Conservation (phyloP, 2,329 filamentous ascomycete species). For the Fusarium vanettenii region DNA sequence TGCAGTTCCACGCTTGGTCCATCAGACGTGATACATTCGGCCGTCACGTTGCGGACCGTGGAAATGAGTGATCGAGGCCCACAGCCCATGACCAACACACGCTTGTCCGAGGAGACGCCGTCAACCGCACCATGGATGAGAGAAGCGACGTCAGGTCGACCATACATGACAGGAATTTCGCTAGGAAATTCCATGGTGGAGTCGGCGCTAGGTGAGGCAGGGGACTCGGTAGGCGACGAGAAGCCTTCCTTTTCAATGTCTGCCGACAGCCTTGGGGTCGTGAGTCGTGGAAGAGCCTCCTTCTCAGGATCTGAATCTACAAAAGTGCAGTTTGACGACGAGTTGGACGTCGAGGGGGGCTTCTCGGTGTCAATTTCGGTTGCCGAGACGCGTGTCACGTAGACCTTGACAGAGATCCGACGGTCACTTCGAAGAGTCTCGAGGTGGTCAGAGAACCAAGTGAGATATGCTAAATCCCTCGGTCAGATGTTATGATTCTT, state of each 20-base stretch:
- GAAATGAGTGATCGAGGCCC: conserved; percentile 58
- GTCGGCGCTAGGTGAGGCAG: neutral
- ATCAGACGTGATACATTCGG: conserved; percentile 51
- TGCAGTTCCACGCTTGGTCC: conserved; percentile 61
- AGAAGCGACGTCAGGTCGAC: conserved; percentile 51
- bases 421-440: conserved; percentile 44
- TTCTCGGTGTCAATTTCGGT: conserved; percentile 9
- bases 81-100: conserved; percentile 59
- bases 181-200: neutral
- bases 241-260: conserved; percentile 34
- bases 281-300: neutral
- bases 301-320: conserved; percentile 23
- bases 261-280: conserved; percentile 2
- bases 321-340: conserved; percentile 15
- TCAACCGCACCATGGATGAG: conserved; percentile 50
- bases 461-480: conserved; percentile 45
- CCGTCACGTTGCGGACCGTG: conserved; percentile 55
- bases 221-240: conserved; percentile 9
- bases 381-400: conserved; percentile 48
- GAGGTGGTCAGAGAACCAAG: conserved; percentile 54
- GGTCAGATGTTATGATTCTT: neutral
- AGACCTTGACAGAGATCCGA: conserved; percentile 48
- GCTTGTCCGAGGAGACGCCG: conserved; percentile 43
- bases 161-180: conserved; percentile 43
- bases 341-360: conserved; percentile 15